Conservation (phyloP, 177 flowering plant genomes). For the Vitis hybrid region DNA sequence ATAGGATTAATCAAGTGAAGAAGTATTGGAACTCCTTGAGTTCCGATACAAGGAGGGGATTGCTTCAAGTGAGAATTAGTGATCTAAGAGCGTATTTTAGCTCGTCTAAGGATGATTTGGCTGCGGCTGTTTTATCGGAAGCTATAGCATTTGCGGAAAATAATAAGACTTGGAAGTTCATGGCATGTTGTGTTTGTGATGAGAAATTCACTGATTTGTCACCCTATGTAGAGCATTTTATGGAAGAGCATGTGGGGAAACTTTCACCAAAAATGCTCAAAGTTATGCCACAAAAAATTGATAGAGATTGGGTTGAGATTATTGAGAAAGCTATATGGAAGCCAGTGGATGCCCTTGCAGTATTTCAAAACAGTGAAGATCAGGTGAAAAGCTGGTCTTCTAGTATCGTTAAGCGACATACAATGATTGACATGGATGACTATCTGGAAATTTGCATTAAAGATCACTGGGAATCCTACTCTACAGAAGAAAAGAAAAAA, state of each 20-base stretch:
- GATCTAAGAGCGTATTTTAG: conserved; percentile 58
- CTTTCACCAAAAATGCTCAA: conserved; percentile 64
- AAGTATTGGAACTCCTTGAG: too few relatives aligned
- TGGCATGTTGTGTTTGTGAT: conserved; percentile 77
- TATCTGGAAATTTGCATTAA: conserved; percentile 39
- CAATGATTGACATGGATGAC: conserved; percentile 24
- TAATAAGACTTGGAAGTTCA: conserved; percentile 72
- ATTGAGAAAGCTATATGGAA: conserved; percentile 75
- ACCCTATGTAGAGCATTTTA: conserved; percentile 65
- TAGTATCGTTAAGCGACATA: conserved; percentile 27
- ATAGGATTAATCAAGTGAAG: too few relatives aligned
- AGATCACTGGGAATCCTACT: conserved; percentile 55
- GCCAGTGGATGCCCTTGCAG: conserved; percentile 70
- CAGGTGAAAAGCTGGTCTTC: conserved; percentile 33
- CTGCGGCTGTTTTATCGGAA: conserved; percentile 57
- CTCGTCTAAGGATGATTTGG: conserved; percentile 56
- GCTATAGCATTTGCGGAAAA: conserved; percentile 60
- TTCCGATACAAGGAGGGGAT: too few relatives aligned
- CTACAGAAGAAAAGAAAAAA: conserved; percentile 32
- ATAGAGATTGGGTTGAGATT: conserved; percentile 78
- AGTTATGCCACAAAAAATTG: conserved; percentile 62
- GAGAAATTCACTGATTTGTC: conserved; percentile 66
- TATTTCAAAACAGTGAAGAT: conserved; percentile 50
- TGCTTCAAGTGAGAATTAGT: conserved; percentile 20
- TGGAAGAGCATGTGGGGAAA: conserved; percentile 80